Evolutionary conservation across 192 early-diverging fungal species (phyloP), one percentile per base, ranked within the genome.

Genomic region (Rhizophagus sp.): DNA sequence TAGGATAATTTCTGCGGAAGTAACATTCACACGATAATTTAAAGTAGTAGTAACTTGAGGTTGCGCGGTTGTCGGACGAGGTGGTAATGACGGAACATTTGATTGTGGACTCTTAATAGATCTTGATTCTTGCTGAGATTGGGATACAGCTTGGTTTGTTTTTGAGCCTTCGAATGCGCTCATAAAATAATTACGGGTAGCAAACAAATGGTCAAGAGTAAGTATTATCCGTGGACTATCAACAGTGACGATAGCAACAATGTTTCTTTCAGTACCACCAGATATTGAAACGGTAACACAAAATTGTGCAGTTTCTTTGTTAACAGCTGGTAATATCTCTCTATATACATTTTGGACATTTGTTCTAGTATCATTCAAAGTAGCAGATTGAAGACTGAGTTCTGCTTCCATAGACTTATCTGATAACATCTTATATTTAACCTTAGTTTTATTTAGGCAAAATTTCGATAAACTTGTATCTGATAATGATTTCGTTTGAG

Each of bases 191-290:
- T 90, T 88, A 50, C 88, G 81, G 34, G 98, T 83, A 13, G 90
- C 87, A 76, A 97, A 95, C 24, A 95, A 82, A 77, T 97, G 95
- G 84, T 99, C 96, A 27, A 97, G 86, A 27, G 94, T 92, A 50
- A 99, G 87, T 73, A 97, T 90, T 6, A 98, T 81, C 62, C 93
- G 93, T 10, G 96, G 94, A 47, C 90, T 91, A 78, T 95, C 93
- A 30, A 99, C 79, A 9, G 94, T 96, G 34, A 95, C 83, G 64
- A 95, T 75, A 30, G 90, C 89, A 4, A 93, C 83, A 80, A 88
- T 85, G 13, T 85, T 83, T 10, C 88, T 88, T 9, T 83, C 83
- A 1, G 85, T 80, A 34, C 83, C 81, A 6, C 83, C 80, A 19
- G 83, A 87, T 13, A 88, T 72, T 52, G 85, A 80, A 57, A 89